These are phyloP conservation scores for Xylaria flabelliformis DNA, from an alignment of 495 filamentous ascomycete species.

Conservation along the genomic window DNA sequence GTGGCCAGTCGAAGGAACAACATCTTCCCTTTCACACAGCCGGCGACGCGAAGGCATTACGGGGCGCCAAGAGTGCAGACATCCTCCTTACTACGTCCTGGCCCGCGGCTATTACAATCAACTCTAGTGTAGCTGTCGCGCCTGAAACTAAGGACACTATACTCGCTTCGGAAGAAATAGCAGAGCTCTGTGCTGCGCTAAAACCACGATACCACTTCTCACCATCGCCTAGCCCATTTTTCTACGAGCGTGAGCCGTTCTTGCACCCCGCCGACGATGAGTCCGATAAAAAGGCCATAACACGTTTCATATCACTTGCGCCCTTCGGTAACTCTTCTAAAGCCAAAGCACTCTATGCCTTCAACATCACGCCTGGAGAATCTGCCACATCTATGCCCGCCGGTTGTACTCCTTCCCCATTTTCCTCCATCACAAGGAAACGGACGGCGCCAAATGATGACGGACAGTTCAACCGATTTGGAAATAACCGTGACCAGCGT, in stretches of 20 bases:
- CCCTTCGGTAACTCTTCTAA: conserved; percentile 73
- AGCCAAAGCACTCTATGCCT: conserved; percentile 90
- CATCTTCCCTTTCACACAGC: conserved; percentile 72
- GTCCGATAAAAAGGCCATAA: conserved; percentile 62
- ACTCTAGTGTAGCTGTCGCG: conserved; percentile 47
- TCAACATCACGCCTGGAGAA: conserved; percentile 71
- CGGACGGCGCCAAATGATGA: conserved; percentile 64
- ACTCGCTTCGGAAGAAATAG: conserved; percentile 57
- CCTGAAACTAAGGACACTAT: conserved; percentile 59
- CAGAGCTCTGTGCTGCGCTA: conserved; percentile 75
- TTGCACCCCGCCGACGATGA: conserved; percentile 60
- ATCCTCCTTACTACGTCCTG: conserved; percentile 86
- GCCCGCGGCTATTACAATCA: conserved; percentile 72
- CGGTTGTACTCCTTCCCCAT: conserved; percentile 75
- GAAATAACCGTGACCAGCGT: conserved; percentile 64
- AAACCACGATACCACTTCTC: conserved; percentile 92
- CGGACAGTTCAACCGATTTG: conserved; percentile 66
- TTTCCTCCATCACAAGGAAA: conserved; percentile 61
- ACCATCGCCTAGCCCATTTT: conserved; percentile 63
- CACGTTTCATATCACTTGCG: conserved; percentile 88
- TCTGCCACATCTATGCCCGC: conserved; percentile 61
- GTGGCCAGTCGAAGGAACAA: conserved; percentile 64
- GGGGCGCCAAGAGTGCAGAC: conserved; percentile 77
- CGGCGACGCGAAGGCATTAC: conserved; percentile 75
- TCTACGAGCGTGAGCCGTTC: conserved; percentile 93